phyloP scores from a whole-genome alignment of 1,284 basidiomycete genomes.

The Pseudozyma hubeiensis region DNA sequence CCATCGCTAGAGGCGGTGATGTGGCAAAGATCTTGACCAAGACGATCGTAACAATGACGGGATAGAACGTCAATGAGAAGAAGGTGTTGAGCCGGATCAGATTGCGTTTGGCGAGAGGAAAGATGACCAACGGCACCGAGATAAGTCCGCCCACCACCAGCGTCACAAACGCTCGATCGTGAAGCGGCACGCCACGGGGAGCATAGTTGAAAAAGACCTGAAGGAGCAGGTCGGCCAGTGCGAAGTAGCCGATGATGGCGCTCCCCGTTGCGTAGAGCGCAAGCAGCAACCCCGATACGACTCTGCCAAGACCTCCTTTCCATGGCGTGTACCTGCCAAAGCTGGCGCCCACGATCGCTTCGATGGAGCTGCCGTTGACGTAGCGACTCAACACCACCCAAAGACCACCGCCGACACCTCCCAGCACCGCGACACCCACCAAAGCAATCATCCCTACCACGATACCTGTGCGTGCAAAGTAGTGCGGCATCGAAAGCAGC shows the following conservation, averaged over 20 bases:
- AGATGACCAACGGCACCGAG: conserved; percentile 60
- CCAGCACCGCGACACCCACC: conserved; percentile 51
- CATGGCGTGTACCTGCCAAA: conserved; percentile 63
- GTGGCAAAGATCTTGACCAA: conserved; percentile 50
- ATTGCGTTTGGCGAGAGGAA: conserved; percentile 64
- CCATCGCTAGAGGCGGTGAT: conserved; percentile 4
- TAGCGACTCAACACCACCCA: conserved; percentile 66
- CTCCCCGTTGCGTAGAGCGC: conserved; percentile 63
- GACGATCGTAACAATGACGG: conserved; percentile 52
- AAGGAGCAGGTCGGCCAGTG: conserved; percentile 62
- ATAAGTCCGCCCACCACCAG: conserved; percentile 60
- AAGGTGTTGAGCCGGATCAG: conserved; percentile 63
- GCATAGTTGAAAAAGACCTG: conserved; percentile 66
- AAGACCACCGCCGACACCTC: conserved; percentile 65
- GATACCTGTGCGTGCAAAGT: conserved; percentile 59
- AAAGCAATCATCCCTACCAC: conserved; percentile 51
- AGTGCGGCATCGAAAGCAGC: conserved; percentile 64
- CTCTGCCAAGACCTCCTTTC: conserved; percentile 61
- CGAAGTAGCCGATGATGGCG: conserved; percentile 65
- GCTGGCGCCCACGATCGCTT: conserved; percentile 61
- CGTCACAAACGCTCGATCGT: conserved; percentile 64
- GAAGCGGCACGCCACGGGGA: conserved; percentile 53
- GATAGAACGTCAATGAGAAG: conserved; percentile 56
- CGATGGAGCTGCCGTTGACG: conserved; percentile 62
- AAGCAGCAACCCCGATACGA: conserved; percentile 49